Percentiles rank a stretch among this genome's conserved stretches.
These are phyloP conservation scores for Cupressus sempervirens DNA, from an alignment of 75 land plant species.

Conservation along the genomic window DNA sequence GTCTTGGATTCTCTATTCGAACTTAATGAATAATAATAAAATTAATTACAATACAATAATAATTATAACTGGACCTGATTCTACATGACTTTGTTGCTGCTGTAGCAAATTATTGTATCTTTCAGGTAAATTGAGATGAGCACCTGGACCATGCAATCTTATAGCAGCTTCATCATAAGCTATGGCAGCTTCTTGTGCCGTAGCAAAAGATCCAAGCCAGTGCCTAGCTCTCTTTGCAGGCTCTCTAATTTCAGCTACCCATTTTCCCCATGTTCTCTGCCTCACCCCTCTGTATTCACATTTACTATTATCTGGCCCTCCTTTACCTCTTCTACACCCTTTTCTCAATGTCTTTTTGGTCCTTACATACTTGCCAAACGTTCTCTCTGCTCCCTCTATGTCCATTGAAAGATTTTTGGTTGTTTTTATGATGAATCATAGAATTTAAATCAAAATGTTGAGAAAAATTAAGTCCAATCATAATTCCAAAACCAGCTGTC, in stretches of 20 bases:
- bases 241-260: constrained; percentile 89
- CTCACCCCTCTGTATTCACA: constrained; percentile 82
- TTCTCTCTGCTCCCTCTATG: too few relatives aligned
- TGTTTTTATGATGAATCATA: too few relatives aligned
- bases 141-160: constrained; percentile 64
- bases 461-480: too few relatives aligned
- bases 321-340: constrained; percentile 77
- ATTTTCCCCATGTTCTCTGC: constrained; percentile 89
- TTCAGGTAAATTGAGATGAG: constrained; percentile 71
- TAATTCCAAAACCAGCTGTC: too few relatives aligned
- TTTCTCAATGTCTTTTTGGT: constrained; percentile 65
- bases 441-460: too few relatives aligned
- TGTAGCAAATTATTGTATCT: constrained; percentile 21
- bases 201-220: constrained; percentile 81
- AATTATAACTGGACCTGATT: background rate
- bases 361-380: constrained; percentile 9
- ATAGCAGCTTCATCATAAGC: constrained; percentile 80
- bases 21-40: too few relatives aligned
- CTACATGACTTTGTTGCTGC: background rate
- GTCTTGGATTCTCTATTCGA: too few relatives aligned
- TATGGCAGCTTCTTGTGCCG: constrained; percentile 81
- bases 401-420: too few relatives aligned
- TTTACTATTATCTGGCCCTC: constrained; percentile 78
- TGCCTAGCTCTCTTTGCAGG: constrained; percentile 77
- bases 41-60: too few relatives aligned